Base-by-base conservation (phyloP, 2,329 filamentous ascomycete species). In the Taxawa tesnikishii region DNA sequence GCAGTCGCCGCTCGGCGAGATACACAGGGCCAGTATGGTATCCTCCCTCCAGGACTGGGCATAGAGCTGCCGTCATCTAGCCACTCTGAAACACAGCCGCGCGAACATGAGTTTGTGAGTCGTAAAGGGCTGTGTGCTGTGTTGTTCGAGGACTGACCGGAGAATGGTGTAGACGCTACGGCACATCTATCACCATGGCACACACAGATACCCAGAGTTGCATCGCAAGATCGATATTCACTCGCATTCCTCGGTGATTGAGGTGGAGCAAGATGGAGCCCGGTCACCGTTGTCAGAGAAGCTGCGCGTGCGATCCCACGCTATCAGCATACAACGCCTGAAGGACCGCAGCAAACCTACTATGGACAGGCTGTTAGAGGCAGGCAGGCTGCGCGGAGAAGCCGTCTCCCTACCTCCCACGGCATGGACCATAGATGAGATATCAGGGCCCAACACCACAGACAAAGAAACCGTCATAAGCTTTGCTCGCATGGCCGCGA, bases 101-200 rank as follows among this genome's bases (percentile, higher is more conserved):
- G n/a, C 13, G 26, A 38, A 11, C 38, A 37, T 37, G 43, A 42
- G 15, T 55, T 55, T 34, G 49, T 52, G 41, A 29, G 48, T 35
- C 6, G n/a, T n/a, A n/a, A n/a, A n/a, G n/a, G n/a, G n/a, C n/a
- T n/a, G n/a, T n/a, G n/a, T n/a, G n/a, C n/a, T n/a, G n/a, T n/a
- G n/a, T n/a, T n/a, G n/a, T n/a, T 26, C n/a, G n/a, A n/a, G n/a
- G n/a, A n/a, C n/a, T n/a, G n/a, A n/a, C n/a, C n/a, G n/a, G n/a
- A n/a, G n/a, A n/a, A n/a, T n/a, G n/a, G n/a, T n/a, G 16, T 53
- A 69, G 62, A 75, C 69, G 5, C 71, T 98, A 35, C 78, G 84
- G 47, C 88, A 98, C 58, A 78, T 96, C 48, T 90, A 83, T 59
- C 87, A 94, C 54, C 87, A 94, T 59, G 88, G 88, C 37, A 81